These are phyloP conservation scores for Bidens hawaiensis DNA, from an alignment of 140 eudicot genomes.

Conservation along the genomic window DNA sequence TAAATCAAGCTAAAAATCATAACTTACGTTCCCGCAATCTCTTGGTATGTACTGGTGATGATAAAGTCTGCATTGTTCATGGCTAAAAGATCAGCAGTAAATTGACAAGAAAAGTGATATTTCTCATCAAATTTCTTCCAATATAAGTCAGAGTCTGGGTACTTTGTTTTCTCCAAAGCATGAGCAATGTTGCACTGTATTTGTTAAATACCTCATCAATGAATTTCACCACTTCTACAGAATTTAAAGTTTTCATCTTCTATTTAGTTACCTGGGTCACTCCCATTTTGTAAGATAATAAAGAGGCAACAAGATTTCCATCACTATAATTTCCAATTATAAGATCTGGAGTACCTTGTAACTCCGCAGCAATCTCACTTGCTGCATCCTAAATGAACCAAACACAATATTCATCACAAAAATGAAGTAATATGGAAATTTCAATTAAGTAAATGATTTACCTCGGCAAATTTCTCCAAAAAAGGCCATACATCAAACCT, in stretches of 20 bases:
- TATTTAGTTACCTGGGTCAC: slow-evolving; percentile 64
- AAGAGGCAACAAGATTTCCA: slow-evolving; percentile 94
- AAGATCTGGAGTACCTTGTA: slow-evolving; percentile 80
- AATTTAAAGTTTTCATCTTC: not conserved
- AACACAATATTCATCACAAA: not conserved
- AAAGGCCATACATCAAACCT: slow-evolving; percentile 99
- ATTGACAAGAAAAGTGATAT: slow-evolving; percentile 95
- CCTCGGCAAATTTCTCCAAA: slow-evolving; percentile 84
- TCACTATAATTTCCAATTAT: slow-evolving; percentile 95
- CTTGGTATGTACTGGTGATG: slow-evolving; percentile 98
- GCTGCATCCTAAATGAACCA: slow-evolving; percentile 64
- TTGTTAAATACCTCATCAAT: slow-evolving; percentile 5
- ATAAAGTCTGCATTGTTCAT: slow-evolving; percentile 97
- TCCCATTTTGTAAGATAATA: slow-evolving; percentile 81
- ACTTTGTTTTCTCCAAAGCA: slow-evolving; percentile 95
- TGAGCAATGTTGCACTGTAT: slow-evolving; percentile 94
- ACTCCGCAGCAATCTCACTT: slow-evolving; percentile 70
- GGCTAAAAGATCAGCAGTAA: slow-evolving; percentile 94
- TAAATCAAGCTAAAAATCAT: not conserved
- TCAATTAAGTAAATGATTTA: slow-evolving; percentile 20
- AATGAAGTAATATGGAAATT: not conserved
- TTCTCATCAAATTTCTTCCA: slow-evolving; percentile 91
- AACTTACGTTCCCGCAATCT: slow-evolving; percentile 98
- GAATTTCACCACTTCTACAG: slow-evolving; percentile 1
- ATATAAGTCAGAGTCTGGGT: slow-evolving; percentile 90